Percentiles rank a stretch among this genome's conserved stretches.
phyloP scores from a whole-genome alignment of 192 early-diverging fungal genomes.

The Backusella tarrabulga region DNA sequence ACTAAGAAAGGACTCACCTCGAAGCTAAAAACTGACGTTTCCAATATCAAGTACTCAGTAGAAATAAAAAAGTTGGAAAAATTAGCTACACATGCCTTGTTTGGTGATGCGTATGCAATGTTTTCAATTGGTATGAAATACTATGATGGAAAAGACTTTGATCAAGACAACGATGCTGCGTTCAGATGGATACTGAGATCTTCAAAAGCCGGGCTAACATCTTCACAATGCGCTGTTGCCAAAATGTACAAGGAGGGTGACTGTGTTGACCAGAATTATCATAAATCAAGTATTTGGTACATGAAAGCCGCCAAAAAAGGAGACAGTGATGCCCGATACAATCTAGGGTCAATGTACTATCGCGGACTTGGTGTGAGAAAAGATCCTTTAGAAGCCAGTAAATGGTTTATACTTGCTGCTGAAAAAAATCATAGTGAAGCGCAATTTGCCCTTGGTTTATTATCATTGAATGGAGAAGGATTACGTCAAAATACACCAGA shows the following conservation, averaged over 20 bases:
- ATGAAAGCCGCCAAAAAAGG: constrained; percentile 23
- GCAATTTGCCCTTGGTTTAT: background rate
- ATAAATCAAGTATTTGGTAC: constrained; percentile 28
- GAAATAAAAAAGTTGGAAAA: background rate
- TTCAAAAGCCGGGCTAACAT: background rate
- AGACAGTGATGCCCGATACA: constrained; percentile 24
- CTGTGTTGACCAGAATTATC: background rate
- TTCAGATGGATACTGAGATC: background rate
- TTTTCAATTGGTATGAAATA: background rate
- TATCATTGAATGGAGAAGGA: background rate
- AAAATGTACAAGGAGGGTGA: background rate
- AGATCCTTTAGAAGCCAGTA: background rate
- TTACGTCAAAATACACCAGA: background rate
- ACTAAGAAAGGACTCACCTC: background rate
- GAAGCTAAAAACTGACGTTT: background rate
- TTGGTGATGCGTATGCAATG: background rate
- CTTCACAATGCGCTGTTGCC: background rate
- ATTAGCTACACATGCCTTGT: background rate
- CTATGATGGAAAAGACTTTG: background rate
- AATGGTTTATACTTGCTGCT: background rate
- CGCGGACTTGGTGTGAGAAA: constrained; percentile 6
- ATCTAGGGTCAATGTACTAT: background rate
- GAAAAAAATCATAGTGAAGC: background rate
- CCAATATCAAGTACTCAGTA: background rate
- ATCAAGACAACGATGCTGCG: background rate